These are phyloP conservation scores for Tylopilus vinaceipallidus DNA, from an alignment of 768 basidiomycete species.

Conservation along the genomic window DNA sequence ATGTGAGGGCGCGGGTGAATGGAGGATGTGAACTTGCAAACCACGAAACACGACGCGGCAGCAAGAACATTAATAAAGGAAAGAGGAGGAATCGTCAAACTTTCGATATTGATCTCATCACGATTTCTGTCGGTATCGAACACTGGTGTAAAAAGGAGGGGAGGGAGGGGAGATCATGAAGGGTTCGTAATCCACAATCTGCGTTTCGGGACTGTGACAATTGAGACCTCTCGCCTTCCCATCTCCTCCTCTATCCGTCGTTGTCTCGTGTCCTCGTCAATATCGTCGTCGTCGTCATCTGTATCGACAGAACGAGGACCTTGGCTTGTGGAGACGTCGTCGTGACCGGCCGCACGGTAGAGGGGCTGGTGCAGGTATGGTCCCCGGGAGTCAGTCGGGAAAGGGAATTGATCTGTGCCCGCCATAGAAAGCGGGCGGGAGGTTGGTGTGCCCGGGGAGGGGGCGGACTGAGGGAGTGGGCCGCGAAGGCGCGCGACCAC, in stretches of 20 bases:
- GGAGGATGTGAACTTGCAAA: slow-evolving; percentile 9
- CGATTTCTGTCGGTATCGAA: slow-evolving; percentile 23
- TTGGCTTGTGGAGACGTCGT: slow-evolving; percentile 39
- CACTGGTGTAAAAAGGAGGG: slow-evolving; percentile 6
- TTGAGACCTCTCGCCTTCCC: slow-evolving; percentile 78
- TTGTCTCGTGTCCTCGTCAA: slow-evolving; percentile 74
- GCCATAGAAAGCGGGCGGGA: slow-evolving; percentile 40
- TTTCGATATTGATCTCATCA: slow-evolving; percentile 12
- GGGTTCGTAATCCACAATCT: slow-evolving; percentile 76
- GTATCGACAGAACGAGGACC: slow-evolving; percentile 50
- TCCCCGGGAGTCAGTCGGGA: slow-evolving; percentile 45
- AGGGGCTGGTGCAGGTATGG: slow-evolving; percentile 72
- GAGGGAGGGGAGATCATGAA: slow-evolving; percentile 27
- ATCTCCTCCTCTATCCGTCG: slow-evolving; percentile 80
- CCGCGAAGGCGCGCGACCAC: slow-evolving; percentile 45
- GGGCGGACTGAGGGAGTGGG: slow-evolving; percentile 25
- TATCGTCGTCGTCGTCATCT: slow-evolving; percentile 65
- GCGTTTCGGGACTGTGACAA: slow-evolving; percentile 73
- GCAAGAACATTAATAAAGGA: slow-evolving; percentile 14
- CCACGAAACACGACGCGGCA: slow-evolving; percentile 12
- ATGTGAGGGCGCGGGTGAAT: neutral
- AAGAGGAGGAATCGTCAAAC: slow-evolving; percentile 1
- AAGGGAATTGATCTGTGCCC: slow-evolving; percentile 42
- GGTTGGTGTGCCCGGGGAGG: slow-evolving; percentile 36
- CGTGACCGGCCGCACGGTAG: slow-evolving; percentile 47